These are phyloP conservation scores for Filobasidium uniguttulatum DNA, from an alignment of 1,284 basidiomycete species.

Conservation along the genomic window DNA sequence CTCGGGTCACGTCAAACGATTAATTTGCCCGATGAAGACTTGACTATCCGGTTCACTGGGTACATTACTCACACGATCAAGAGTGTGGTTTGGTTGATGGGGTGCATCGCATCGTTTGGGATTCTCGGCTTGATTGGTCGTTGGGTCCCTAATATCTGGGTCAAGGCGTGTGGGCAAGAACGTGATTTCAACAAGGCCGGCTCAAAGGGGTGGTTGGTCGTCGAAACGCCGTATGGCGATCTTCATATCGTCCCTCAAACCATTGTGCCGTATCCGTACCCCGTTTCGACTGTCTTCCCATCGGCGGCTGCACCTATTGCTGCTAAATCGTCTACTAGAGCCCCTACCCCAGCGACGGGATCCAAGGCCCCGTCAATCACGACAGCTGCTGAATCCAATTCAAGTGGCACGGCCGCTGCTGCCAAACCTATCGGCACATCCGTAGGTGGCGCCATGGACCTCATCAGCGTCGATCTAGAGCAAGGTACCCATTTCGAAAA, in stretches of 20 bases:
- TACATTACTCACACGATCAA: conserved; percentile 59
- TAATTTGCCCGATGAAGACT: conserved; percentile 82
- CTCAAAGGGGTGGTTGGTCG: conserved; percentile 62
- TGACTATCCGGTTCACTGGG: conserved; percentile 76
- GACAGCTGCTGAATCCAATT: conserved; percentile 1
- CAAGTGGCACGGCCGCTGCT: neutral
- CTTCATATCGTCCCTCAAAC: conserved; percentile 61
- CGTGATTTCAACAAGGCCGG: conserved; percentile 63
- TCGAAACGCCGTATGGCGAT: conserved; percentile 79
- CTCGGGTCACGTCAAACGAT: conserved; percentile 60
- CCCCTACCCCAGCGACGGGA: conserved; percentile 5
- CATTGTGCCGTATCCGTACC: conserved; percentile 58
- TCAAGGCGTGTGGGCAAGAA: conserved; percentile 72
- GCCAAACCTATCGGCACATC: neutral
- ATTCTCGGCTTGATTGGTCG: conserved; percentile 68
- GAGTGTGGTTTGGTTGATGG: conserved; percentile 55
- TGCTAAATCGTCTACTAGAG: neutral
- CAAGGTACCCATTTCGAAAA: conserved; percentile 32
- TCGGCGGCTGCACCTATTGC: conserved; percentile 16
- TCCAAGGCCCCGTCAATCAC: conserved; percentile 12
- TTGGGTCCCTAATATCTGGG: conserved; percentile 86
- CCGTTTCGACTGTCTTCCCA: conserved; percentile 63
- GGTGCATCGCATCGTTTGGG: conserved; percentile 60
- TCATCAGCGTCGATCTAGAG: conserved; percentile 28
- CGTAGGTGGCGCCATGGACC: conserved; percentile 28